Base-by-base conservation (phyloP, 805 yeast species). In the Naumovozyma dairenensis region DNA sequence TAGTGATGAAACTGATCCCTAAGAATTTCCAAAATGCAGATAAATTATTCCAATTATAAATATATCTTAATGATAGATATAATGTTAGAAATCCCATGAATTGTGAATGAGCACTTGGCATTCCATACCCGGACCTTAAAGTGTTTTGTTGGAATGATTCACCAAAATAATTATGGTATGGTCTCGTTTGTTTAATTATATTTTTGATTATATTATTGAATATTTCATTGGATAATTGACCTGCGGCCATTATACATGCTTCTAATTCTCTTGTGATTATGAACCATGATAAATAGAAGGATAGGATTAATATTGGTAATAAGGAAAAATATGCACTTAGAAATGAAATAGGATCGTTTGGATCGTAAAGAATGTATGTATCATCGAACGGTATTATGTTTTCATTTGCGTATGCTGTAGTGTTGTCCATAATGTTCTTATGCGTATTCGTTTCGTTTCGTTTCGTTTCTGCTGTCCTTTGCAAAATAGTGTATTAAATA, bases 61-160 rank as follows among this genome's bases (percentile, higher is more conserved):
- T 35, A 37, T 69, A 25, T 33, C 64, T 60, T 37, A 80, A 64
- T 2, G 66, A 45, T 40, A 68, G 61, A 51, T 77, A 81, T 6
- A 69, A 62, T n/a, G 74, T 69, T 42, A 80, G 76, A 53, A 76
- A 92, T 2, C 94, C 93, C 86, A 89, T 81, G 57, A 87, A 92
- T 60, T 89, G 98, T 0, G 95, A 76, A 58, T 89, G 98, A 1
- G 98, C 96, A 34, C 87, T 77, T 0, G 98, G 98, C 96, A 89
- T 89, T 0, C 98, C 98, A 54, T 79, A 86, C 1, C 80, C 77
- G 42, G 80, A 67, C 37, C 73, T 57, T 28, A 67, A 17, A 46
- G 74, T 55, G 26, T 53, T 54, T 28, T 52, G 54, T 31, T 62
- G 65, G 29, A 63, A 52, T 3, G 51, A 41, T 5, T 57, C 57